Percentiles rank a stretch among this genome's conserved stretches.
Conservation (phyloP, 1,284 basidiomycete species). For the Xerocomus minutiporus region DNA sequence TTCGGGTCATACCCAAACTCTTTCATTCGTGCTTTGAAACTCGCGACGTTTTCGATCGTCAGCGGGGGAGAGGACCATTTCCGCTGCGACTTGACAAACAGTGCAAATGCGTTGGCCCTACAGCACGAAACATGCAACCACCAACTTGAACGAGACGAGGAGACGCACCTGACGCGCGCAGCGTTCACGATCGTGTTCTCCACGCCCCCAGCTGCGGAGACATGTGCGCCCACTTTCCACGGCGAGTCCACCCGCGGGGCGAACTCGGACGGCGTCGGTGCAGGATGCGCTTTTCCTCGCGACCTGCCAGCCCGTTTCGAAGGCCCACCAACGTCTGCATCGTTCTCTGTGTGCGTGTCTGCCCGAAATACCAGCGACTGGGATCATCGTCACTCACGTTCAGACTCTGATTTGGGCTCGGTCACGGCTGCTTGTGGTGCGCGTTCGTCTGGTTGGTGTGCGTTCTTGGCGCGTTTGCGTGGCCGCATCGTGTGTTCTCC, state of each 20-base stretch:
- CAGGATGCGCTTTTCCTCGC: background rate
- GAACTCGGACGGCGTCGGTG: slow-evolving; percentile 16
- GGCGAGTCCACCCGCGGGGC: slow-evolving; percentile 32
- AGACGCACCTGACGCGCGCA: slow-evolving; percentile 57
- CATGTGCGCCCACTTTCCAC: slow-evolving; percentile 80
- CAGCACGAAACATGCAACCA: background rate
- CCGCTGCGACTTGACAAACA: slow-evolving; percentile 82
- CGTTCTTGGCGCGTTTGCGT: slow-evolving; percentile 14
- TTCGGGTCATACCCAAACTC: slow-evolving; percentile 54
- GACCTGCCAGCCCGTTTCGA: background rate
- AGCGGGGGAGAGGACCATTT: slow-evolving; percentile 71
- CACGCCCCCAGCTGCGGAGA: slow-evolving; percentile 75
- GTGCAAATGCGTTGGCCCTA: slow-evolving; percentile 78
- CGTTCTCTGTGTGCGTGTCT: background rate
- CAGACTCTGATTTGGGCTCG: background rate
- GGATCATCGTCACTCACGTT: slow-evolving; percentile 11
- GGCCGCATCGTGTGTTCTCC: slow-evolving; percentile 2
- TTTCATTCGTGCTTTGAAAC: slow-evolving; percentile 56
- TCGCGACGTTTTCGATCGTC: slow-evolving; percentile 42
- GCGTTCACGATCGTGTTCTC: slow-evolving; percentile 74
- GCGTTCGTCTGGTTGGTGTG: background rate
- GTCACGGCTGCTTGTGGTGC: background rate
- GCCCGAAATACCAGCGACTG: background rate
- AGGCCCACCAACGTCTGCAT: background rate
- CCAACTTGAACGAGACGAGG: background rate